Evolutionary conservation across 2,329 filamentous ascomycete genomes (phyloP).

Genomic region (Nemania sp.): DNA sequence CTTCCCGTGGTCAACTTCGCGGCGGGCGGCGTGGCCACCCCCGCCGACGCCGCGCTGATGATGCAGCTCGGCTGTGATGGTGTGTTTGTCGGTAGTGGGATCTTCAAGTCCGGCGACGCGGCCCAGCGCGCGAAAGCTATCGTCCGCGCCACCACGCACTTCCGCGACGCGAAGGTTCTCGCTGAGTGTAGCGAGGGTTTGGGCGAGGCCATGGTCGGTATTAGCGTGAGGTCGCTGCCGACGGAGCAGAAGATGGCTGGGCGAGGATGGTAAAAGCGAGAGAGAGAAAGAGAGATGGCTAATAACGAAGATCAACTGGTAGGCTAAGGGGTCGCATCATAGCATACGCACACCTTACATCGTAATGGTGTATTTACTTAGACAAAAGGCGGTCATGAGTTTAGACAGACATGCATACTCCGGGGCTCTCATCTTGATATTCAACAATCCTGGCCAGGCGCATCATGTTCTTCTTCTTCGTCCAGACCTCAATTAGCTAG

Average conservation of each 20-base stretch:
- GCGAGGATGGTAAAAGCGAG: slow-evolving; percentile 73
- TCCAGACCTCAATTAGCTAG: neutral
- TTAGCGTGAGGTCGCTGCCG: slow-evolving; percentile 80
- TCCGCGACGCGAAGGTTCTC: slow-evolving; percentile 78
- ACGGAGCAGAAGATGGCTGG: slow-evolving; percentile 81
- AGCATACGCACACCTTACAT: neutral
- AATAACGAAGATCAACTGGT: neutral
- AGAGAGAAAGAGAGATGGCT: neutral
- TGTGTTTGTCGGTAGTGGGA: slow-evolving; percentile 94
- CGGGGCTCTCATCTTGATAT: slow-evolving; percentile 1
- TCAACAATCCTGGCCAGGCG: slow-evolving; percentile 5
- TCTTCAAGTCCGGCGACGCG: slow-evolving; percentile 95
- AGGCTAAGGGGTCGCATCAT: neutral
- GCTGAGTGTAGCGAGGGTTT: slow-evolving; percentile 86
- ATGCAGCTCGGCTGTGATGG: slow-evolving; percentile 99
- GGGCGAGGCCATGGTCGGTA: slow-evolving; percentile 97
- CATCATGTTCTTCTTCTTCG: neutral
- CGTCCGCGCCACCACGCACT: slow-evolving; percentile 92
- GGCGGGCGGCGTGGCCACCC: slow-evolving; percentile 98
- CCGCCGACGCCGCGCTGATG: slow-evolving; percentile 92
- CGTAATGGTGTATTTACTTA: no score
- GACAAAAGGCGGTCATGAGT: neutral
- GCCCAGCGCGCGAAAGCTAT: slow-evolving; percentile 90
- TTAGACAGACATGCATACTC: neutral
- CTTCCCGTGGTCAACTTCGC: slow-evolving; percentile 98